Conservation (phyloP, 2,329 filamentous ascomycete genomes). For the Diaporthe sp. region DNA sequence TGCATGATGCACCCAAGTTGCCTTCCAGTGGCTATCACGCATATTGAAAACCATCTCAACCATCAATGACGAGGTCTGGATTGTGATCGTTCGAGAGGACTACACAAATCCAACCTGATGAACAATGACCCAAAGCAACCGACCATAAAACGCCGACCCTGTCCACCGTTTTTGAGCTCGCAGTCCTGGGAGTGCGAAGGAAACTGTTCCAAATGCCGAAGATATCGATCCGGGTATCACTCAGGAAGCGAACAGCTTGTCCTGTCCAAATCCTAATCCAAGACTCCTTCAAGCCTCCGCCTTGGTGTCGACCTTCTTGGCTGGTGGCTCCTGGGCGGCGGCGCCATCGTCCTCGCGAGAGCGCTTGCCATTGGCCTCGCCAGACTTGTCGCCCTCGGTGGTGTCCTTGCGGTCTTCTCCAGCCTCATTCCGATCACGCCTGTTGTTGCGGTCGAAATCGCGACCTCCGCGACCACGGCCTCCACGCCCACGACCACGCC, state of each 20-base stretch:
- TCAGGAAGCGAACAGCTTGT: slow-evolving; percentile 30
- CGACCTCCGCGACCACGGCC: slow-evolving; percentile 60
- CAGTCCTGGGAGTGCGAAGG: slow-evolving; percentile 22
- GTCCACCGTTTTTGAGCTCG: slow-evolving; percentile 24
- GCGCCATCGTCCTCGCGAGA: slow-evolving; percentile 65
- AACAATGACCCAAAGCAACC: slow-evolving; percentile 34
- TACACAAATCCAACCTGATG: slow-evolving; percentile 4
- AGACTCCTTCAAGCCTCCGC: slow-evolving; percentile 45
- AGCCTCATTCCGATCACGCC: slow-evolving; percentile 54
- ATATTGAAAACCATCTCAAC: background rate
- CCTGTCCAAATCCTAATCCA: slow-evolving; percentile 25
- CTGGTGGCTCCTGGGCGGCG: slow-evolving; percentile 59
- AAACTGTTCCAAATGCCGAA: slow-evolving; percentile 38
- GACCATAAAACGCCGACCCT: slow-evolving; percentile 39
- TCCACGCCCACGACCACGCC: slow-evolving; percentile 56
- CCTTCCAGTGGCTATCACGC: background rate
- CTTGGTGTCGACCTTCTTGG: slow-evolving; percentile 75
- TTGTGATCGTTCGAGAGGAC: background rate
- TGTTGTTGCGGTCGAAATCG: slow-evolving; percentile 56
- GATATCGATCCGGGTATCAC: slow-evolving; percentile 40
- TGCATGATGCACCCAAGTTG: background rate
- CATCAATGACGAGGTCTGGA: background rate
- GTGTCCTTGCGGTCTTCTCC: slow-evolving; percentile 46
- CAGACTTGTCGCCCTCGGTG: slow-evolving; percentile 52
- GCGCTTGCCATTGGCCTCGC: slow-evolving; percentile 65